Percentiles rank a stretch among this genome's conserved stretches.
These are phyloP conservation scores for Syzygium jambos DNA, from an alignment of 345 rosid genomes.

Conservation along the genomic window DNA sequence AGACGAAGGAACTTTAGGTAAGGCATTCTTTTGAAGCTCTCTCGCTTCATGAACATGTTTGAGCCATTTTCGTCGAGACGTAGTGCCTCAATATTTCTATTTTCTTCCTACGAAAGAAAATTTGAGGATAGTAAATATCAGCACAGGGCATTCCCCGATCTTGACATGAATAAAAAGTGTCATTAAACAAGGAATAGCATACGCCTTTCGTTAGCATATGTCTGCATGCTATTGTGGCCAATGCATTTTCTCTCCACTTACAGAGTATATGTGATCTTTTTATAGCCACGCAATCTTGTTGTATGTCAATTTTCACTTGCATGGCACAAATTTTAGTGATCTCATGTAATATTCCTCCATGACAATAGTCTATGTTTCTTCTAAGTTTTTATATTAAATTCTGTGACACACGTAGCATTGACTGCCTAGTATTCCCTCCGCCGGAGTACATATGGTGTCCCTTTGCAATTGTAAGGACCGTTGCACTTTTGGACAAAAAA, in stretches of 20 bases:
- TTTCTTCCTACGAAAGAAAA: background rate
- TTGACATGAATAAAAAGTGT: background rate
- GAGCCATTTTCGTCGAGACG: background rate
- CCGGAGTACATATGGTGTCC: background rate
- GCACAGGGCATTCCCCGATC: background rate
- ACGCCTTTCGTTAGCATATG: background rate
- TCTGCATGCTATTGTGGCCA: accelerated
- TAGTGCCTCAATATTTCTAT: background rate
- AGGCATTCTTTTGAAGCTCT: background rate
- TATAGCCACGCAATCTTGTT: too few relatives aligned
- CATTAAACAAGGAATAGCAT: background rate
- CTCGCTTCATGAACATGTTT: accelerated
- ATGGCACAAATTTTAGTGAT: background rate
- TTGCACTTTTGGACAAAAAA: too few relatives aligned
- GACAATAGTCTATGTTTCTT: too few relatives aligned
- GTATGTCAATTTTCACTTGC: too few relatives aligned
- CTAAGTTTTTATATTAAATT: too few relatives aligned
- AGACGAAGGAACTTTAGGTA: background rate
- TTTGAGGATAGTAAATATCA: background rate
- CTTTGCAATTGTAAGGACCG: background rate
- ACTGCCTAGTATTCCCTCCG: too few relatives aligned
- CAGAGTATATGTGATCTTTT: too few relatives aligned
- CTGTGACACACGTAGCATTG: too few relatives aligned
- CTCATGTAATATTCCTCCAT: too few relatives aligned
- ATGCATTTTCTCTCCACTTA: background rate